These are phyloP conservation scores for Allium cepa DNA, from an alignment of 106 monocot species.

Conservation along the genomic window DNA sequence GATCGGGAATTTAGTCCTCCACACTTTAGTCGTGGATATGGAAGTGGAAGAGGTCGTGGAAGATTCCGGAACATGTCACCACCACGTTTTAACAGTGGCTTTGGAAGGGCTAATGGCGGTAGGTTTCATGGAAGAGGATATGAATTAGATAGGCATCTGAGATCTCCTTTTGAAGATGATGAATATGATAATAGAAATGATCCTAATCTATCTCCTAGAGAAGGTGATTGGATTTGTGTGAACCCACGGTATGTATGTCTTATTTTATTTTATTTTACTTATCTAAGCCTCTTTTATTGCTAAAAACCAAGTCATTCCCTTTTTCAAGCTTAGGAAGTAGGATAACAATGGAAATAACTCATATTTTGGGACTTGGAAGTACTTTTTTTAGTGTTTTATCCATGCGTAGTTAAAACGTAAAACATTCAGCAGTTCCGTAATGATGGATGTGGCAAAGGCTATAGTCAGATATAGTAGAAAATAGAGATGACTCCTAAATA, in stretches of 20 bases:
- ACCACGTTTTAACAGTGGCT: conserved; percentile 3
- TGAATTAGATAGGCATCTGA: conserved; percentile 12
- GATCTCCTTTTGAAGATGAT: conserved; percentile 18
- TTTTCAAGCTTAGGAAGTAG: no score
- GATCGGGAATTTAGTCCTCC: conserved; percentile 21
- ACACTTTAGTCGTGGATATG: conserved; percentile 28
- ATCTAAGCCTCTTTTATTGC: no score
- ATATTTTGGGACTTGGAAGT: no score
- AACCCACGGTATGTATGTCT: conserved; percentile 57
- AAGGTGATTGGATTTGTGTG: conserved; percentile 93
- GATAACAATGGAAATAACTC: no score
- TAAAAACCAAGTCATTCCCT: no score
- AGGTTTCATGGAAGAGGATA: conserved; percentile 27
- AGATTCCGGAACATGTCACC: conserved; percentile 45
- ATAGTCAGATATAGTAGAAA: no score
- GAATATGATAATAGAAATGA: conserved; percentile 65
- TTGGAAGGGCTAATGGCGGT: conserved; percentile 26
- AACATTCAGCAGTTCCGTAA: no score
- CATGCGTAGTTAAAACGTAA: no score
- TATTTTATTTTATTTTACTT: neutral
- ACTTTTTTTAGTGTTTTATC: no score
- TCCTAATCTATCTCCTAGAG: conserved; percentile 85
- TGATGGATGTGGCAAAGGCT: no score
- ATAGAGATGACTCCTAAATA: no score
- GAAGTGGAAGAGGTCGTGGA: conserved; percentile 39